Conservation (phyloP, 2,329 filamentous ascomycete genomes). For the Epichloe scottii region DNA sequence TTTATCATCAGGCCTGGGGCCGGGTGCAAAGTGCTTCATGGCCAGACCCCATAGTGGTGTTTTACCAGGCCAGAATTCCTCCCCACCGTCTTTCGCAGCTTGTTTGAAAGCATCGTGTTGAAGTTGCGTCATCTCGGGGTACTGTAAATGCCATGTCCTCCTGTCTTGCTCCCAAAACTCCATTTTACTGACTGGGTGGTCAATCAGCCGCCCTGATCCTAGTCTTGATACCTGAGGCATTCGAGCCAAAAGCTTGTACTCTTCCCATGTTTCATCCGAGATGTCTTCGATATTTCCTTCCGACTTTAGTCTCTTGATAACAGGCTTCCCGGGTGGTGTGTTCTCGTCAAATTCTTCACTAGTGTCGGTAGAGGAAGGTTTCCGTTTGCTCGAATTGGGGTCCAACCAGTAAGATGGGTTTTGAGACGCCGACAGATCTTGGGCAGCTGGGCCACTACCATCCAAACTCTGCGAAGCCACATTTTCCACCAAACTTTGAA, state of each 20-base stretch:
- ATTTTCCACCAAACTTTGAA: slow-evolving; percentile 39
- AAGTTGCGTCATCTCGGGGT: slow-evolving; percentile 50
- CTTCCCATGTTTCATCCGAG: slow-evolving; percentile 24
- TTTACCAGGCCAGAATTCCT: slow-evolving; percentile 40
- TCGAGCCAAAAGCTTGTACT: slow-evolving; percentile 33
- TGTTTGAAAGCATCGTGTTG: slow-evolving; percentile 43
- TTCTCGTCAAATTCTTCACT: slow-evolving; percentile 38
- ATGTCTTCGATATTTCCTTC: slow-evolving; percentile 27
- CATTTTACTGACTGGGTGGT: slow-evolving; percentile 41
- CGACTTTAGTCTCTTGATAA: slow-evolving; percentile 44
- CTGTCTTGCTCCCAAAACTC: slow-evolving; percentile 46
- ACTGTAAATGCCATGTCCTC: slow-evolving; percentile 46
- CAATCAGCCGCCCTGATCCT: slow-evolving; percentile 43
- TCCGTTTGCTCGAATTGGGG: slow-evolving; percentile 42
- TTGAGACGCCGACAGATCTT: slow-evolving; percentile 10
- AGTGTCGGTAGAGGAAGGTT: slow-evolving; percentile 33
- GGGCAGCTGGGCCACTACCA: slow-evolving; percentile 25
- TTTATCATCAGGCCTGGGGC: slow-evolving; percentile 10
- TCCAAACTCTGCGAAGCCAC: slow-evolving; percentile 44
- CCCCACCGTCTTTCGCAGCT: slow-evolving; percentile 36
- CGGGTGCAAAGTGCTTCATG: slow-evolving; percentile 45
- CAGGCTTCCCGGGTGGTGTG: slow-evolving; percentile 28
- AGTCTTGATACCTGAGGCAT: slow-evolving; percentile 37
- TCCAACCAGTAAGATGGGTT: slow-evolving; percentile 18
- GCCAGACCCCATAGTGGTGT: slow-evolving; percentile 42